Evolutionary conservation across 257 asterid species (phyloP), one percentile per base, ranked within the genome.

Genomic region (Knoxia roxburghii): DNA sequence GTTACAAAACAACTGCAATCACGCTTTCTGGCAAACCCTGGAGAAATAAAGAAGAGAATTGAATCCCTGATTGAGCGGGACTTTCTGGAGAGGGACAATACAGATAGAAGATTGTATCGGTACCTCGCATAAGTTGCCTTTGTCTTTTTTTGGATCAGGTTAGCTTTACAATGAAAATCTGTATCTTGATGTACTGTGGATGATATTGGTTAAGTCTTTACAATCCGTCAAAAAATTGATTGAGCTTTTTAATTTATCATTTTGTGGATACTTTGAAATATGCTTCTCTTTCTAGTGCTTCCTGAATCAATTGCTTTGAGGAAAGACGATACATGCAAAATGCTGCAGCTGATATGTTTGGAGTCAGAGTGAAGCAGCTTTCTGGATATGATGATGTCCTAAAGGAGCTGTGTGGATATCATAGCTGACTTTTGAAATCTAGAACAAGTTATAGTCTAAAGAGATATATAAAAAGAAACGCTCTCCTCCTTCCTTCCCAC

Each of bases 41-140:
- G 87, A 71, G 96, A 88, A 75, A 86, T 88, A 35, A 90, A 86
- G 85, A 88, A 88, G 78, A 80, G 95, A 55, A 84, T 90, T 0
- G 96, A 90, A 76, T 90, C 96, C 35, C 92, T 88, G 71, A 90
- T 88, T 13, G 96, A 88, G 75, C 76, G 95, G 45, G 96, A 90
- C 59, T 90, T 90, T 84, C 72, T 90, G 94, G 96, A 86, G 78
- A 83, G 97, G 84, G 97, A 90, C 69, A 76, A 65, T 70, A 65
- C 75, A 2, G 96, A 90, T 79, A 77, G 97, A 63, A 72, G 79
- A 69, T 67, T 84, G 77, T 90, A 90, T 53, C 87, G 86, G 2
- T 90, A 90, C 67, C 91, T 90, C 33, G 90, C 91, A 43, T 85
- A 80, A 85, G 30, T 43, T 57, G 12, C 24, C 54, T 69, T 55